Percentiles rank a stretch among this genome's conserved stretches.
Evolutionary conservation across 257 asterid genomes (phyloP).

Genomic region (Lycium barbarum): DNA sequence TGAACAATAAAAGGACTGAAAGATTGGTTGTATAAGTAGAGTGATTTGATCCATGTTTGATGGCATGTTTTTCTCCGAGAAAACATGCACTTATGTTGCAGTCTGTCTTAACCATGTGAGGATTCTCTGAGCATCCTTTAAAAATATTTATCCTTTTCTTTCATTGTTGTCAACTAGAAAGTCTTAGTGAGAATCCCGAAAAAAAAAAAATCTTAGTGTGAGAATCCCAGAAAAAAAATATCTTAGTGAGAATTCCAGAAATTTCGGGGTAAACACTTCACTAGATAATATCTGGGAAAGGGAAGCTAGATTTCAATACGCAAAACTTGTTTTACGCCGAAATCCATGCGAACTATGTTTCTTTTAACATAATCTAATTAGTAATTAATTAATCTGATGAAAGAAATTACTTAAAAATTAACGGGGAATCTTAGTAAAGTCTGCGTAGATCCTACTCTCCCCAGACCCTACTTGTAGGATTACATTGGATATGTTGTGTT

Average conservation of each 20-base stretch:
- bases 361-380: background rate
- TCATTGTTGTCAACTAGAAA: background rate
- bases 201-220: too few relatives aligned
- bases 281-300: background rate
- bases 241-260: background rate
- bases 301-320: background rate
- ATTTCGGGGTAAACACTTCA: background rate
- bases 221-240: background rate
- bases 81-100: background rate
- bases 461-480: too few relatives aligned
- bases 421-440: too few relatives aligned
- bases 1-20: too few relatives aligned
- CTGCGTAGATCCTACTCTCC: too few relatives aligned
- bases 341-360: background rate
- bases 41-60: constrained; percentile 13
- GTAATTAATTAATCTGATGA: background rate
- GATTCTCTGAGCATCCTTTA: background rate
- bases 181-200: constrained; percentile 14
- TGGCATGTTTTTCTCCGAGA: constrained; percentile 8
- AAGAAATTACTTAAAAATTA: background rate
- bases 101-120: constrained; percentile 19
- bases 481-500: too few relatives aligned
- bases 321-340: background rate
- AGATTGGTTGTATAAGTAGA: background rate
- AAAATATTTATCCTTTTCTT: background rate